Conservation (phyloP, 352 stramenopile genomes). For the Phytophthora europaea region DNA sequence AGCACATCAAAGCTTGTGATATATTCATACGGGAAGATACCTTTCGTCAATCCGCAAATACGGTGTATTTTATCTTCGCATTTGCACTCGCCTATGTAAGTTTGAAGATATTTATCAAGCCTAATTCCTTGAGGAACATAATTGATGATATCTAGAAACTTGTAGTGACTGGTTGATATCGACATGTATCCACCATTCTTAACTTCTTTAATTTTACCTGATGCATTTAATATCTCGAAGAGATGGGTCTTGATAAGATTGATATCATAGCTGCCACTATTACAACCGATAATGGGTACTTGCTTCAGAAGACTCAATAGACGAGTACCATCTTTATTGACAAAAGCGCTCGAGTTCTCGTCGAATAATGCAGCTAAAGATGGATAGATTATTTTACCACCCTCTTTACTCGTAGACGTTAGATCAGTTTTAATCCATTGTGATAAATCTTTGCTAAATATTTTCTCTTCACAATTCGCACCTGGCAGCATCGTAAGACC, state of each 20-base stretch:
- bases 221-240: neutral
- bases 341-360: too few relatives aligned
- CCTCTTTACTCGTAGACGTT: too few relatives aligned
- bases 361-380: too few relatives aligned
- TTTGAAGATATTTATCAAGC: conserved; percentile 18
- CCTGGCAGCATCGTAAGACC: too few relatives aligned
- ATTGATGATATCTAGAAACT: too few relatives aligned
- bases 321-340: conserved; percentile 1
- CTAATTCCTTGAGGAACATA: neutral
- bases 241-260: neutral
- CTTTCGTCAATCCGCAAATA: conserved; percentile 15
- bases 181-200: conserved; percentile 26
- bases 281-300: too few relatives aligned
- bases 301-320: conserved; percentile 27
- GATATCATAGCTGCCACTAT: conserved; percentile 43
- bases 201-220: neutral
- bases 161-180: too few relatives aligned
- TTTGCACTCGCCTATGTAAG: conserved; percentile 42
- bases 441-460: too few relatives aligned
- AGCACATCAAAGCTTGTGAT: conserved; percentile 39
- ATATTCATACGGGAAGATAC: conserved; percentile 37
- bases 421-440: too few relatives aligned
- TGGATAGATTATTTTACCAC: too few relatives aligned
- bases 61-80: conserved; percentile 43
- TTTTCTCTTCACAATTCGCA: too few relatives aligned